These are phyloP conservation scores for Mentha longifolia DNA, from an alignment of 257 asterid species.

Conservation along the genomic window DNA sequence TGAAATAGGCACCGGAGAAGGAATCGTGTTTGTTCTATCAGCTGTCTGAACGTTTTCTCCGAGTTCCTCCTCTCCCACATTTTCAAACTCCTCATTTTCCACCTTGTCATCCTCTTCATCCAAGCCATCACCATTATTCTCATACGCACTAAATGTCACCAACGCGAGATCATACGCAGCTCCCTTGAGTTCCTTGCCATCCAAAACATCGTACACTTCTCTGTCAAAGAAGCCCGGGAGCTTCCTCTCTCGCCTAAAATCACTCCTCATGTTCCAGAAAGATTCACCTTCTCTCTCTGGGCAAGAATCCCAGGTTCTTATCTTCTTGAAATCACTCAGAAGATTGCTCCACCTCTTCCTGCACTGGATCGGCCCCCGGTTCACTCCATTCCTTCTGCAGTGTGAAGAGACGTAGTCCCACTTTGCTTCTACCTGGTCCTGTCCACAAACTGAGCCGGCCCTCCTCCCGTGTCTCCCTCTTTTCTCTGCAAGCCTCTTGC, in stretches of 20 bases:
- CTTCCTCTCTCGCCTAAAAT: constrained; percentile 59
- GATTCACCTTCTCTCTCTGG: constrained; percentile 39
- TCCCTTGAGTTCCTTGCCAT: constrained; percentile 43
- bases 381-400: constrained; percentile 64
- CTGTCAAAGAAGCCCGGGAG: constrained; percentile 70
- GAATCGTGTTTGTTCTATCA: constrained; percentile 40
- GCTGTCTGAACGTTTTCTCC: constrained; percentile 31
- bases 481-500: constrained; percentile 63
- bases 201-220: constrained; percentile 62
- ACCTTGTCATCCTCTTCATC: constrained; percentile 48
- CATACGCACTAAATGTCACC: constrained; percentile 44
- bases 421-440: constrained; percentile 59
- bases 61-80: constrained; percentile 34
- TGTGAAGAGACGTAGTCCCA: constrained; percentile 72
- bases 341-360: constrained; percentile 88
- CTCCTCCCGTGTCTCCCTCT: constrained; percentile 53
- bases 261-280: constrained; percentile 77
- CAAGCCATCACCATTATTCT: constrained; percentile 33
- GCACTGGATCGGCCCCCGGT: constrained; percentile 75
- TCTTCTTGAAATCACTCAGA: constrained; percentile 78
- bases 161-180: constrained; percentile 46
- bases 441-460: constrained; percentile 40
- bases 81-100: constrained; percentile 37
- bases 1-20: constrained; percentile 72
- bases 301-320: constrained; percentile 59